Evolutionary conservation across 169 alveolate genomes (phyloP), one percentile per base, ranked within the genome.

Genomic region (Neospora caninum): DNA sequence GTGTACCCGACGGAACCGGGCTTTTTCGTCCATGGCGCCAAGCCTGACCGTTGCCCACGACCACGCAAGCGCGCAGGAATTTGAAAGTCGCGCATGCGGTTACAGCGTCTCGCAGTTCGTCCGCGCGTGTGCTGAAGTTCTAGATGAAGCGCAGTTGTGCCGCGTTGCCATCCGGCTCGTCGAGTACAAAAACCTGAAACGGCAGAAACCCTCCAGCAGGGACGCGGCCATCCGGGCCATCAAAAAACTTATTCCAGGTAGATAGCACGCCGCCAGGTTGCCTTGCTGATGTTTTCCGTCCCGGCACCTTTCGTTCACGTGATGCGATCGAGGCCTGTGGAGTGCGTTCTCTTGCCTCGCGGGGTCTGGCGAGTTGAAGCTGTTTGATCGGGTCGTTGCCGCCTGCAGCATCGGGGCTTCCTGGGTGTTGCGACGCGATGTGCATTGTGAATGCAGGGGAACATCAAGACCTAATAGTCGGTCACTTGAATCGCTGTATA

Each of bases 61-160:
- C 31, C 73, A 27, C 34, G 20, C 73, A 64, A 29, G 73, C 73
- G 31, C n/a, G 4, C 73, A 22, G 20, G 73, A 64, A 27, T 6
- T 22, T 13, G 64, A 82, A 16, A 43, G 27, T 0, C 45, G 45
- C 45, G 42, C 86, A 43, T 93, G 95, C 36, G 95, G 95, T 41
- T 70, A 78, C 39, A 93, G 95, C 45, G 69, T 78, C 27, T 93
- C 95, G 13, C 91, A 93, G 58, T 87, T 93, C 45, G 95, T 93
- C 42, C 88, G 95, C 31, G 64, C 80, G 29, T 93, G 95, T 54
- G 80, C 95, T 0, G 95, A 84, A 38, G 80, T 69, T 38, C 70
- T 93, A n/a, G 49, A 89, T 31, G 92, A 84, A 18, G 6, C 80
- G 1, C 92, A 93, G 89, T 80, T 93, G 7, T 70, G 89, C 80